Evolutionary conservation across 139 green algal genomes (phyloP), one percentile per base, ranked within the genome.

Genomic region (Tetradesmus lagerheimii): DNA sequence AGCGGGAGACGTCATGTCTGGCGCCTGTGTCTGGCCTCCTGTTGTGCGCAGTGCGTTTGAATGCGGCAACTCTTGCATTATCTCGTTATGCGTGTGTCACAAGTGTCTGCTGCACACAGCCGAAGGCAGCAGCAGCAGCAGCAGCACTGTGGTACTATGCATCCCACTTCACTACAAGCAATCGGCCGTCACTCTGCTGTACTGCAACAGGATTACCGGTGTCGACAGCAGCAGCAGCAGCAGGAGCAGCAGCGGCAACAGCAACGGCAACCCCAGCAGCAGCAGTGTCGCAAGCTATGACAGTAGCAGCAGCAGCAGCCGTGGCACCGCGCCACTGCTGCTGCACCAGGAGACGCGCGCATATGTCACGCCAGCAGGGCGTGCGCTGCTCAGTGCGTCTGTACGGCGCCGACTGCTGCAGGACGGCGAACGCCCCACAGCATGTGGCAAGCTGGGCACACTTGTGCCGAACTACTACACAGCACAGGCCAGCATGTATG

Each of bases 401-500:
- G 18, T 14, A 4, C 57, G 57, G n/a, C 53, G 82, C 11, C 38
- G 45, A 5, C 82, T 71, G 20, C 82, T 71, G 57, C 47, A 78
- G 25, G 82, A 43, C 29, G 57, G 57, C 23, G 57, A 71, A n/a
- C 57, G 23, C 57, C 82, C 82, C 29, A 50, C 57, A 50, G 23
- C 23, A 53, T 87, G 82, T 27, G 82, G 82, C 82, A 87, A 87
- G 66, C 38, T 87, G 31, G 82, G 82, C 82, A 87, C 82, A 62
- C 64, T 71, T 38, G 53, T 87, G 4, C 57, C 57, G 12, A 87
- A 79, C 34, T 37, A 50, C 14, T 50, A 78, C 53, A 41, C 34
- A 57, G 57, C 53, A 71, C 20, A 66, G 18, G 76, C 29, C 76
- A 71, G 38, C 53, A 66, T 87, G 82, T 87, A 62, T 50, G 82